These are phyloP conservation scores for Termitomyces sp. DNA, from an alignment of 768 basidiomycete genomes.

Conservation along the genomic window DNA sequence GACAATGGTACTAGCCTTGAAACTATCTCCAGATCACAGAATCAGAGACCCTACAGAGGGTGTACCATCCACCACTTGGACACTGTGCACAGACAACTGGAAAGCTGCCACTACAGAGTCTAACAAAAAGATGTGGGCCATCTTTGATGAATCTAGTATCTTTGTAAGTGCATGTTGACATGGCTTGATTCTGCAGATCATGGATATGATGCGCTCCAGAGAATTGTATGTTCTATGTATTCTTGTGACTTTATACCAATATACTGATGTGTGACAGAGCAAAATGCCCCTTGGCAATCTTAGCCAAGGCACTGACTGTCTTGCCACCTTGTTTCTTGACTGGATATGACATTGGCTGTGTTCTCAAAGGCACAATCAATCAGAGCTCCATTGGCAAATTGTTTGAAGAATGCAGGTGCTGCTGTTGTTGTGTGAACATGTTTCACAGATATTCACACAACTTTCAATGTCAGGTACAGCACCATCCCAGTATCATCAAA, in stretches of 20 bases:
- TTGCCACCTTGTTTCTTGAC: neutral
- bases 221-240: neutral
- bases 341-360: neutral
- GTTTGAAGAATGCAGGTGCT: neutral
- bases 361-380: neutral
- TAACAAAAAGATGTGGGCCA: too few species aligned
- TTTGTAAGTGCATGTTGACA: too few species aligned
- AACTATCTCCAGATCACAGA: too few species aligned
- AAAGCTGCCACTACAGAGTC: too few species aligned
- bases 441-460: neutral
- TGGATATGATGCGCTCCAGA: neutral
- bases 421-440: neutral
- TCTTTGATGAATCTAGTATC: too few species aligned
- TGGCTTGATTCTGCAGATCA: too few species aligned
- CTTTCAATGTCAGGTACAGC: neutral
- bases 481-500: neutral
- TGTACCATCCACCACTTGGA: too few species aligned
- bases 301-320: neutral
- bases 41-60: too few species aligned
- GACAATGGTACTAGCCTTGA: too few species aligned
- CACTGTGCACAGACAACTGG: too few species aligned
- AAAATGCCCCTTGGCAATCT: neutral
- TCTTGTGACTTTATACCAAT: neutral
- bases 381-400: neutral
- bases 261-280: neutral